These are phyloP conservation scores for Mucor circinelloides DNA, from an alignment of 371 early-diverging fungal species.

Conservation along the genomic window DNA sequence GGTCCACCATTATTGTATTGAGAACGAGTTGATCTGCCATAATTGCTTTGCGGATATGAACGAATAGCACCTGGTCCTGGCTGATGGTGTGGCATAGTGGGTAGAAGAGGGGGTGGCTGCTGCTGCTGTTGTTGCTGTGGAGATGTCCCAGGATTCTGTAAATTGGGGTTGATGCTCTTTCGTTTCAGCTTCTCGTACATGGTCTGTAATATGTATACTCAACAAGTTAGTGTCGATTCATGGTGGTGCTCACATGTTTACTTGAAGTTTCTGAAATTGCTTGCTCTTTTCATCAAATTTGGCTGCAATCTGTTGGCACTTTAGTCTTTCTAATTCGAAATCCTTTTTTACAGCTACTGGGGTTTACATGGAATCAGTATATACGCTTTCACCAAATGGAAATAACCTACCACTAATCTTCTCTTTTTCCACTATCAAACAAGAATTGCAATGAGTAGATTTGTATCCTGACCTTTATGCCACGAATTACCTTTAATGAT, in stretches of 20 bases:
- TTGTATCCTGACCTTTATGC: too few species aligned
- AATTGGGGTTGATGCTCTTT: conserved; percentile 38
- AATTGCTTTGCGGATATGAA: not conserved
- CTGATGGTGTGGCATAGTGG: not conserved
- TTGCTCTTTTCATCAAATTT: conserved; percentile 66
- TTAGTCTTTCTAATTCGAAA: conserved; percentile 59
- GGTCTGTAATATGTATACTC: conserved; percentile 22
- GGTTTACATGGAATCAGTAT: not conserved
- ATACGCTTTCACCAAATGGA: not conserved
- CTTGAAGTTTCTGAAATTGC: conserved; percentile 72
- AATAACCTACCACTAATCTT: conserved; percentile 23
- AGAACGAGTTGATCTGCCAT: not conserved
- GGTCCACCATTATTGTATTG: not conserved
- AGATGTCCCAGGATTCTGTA: conserved; percentile 10
- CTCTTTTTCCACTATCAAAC: conserved; percentile 18
- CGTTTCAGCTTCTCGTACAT: conserved; percentile 67
- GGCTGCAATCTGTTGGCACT: conserved; percentile 50
- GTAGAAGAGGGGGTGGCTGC: not conserved
- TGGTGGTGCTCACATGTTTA: not conserved
- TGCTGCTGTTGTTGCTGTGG: not conserved
- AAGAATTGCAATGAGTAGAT: not conserved
- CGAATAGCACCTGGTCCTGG: not conserved
- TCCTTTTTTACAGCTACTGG: conserved; percentile 42
- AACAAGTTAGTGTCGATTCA: not conserved
- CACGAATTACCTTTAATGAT: conserved; percentile 54